Percentiles rank a stretch among this genome's conserved stretches.
Evolutionary conservation across 306 rosid genomes (phyloP).

Genomic region (Sindora glabra): DNA sequence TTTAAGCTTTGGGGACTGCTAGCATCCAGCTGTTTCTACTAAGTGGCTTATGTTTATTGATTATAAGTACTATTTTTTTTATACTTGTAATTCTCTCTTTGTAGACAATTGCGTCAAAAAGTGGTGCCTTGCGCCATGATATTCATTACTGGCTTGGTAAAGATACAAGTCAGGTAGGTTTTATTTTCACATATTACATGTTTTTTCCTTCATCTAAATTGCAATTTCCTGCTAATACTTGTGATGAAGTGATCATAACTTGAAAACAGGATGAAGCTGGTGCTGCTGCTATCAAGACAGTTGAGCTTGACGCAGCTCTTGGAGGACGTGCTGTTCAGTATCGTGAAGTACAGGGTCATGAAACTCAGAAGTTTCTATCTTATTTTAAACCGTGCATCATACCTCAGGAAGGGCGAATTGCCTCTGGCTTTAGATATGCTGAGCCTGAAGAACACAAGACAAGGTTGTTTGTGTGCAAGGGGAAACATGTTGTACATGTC

Average conservation of each 20-base stretch:
- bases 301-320: slow-evolving; percentile 92
- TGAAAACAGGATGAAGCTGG: slow-evolving; percentile 92
- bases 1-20: not conserved
- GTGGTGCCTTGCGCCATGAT: slow-evolving; percentile 82
- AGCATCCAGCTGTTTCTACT: not conserved
- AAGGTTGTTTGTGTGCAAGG: slow-evolving; percentile 76
- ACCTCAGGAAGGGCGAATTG: slow-evolving; percentile 91
- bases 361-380: slow-evolving; percentile 83
- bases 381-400: slow-evolving; percentile 93
- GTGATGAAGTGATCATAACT: slow-evolving; percentile 11
- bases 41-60: slow-evolving; percentile 4
- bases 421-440: slow-evolving; percentile 87
- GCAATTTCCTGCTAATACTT: not conserved
- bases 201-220: too few species aligned
- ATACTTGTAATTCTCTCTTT: slow-evolving; percentile 6
- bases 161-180: slow-evolving; percentile 74
- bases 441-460: slow-evolving; percentile 78
- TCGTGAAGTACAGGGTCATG: slow-evolving; percentile 95
- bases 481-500: slow-evolving; percentile 92
- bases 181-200: not conserved
- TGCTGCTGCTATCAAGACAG: slow-evolving; percentile 86
- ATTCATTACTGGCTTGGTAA: slow-evolving; percentile 98
- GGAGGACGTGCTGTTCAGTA: slow-evolving; percentile 99
- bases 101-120: slow-evolving; percentile 78
- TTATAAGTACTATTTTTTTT: not conserved